phyloP scores from a whole-genome alignment of 148 eudicot species.

The Heliamphora exappendiculata region DNA sequence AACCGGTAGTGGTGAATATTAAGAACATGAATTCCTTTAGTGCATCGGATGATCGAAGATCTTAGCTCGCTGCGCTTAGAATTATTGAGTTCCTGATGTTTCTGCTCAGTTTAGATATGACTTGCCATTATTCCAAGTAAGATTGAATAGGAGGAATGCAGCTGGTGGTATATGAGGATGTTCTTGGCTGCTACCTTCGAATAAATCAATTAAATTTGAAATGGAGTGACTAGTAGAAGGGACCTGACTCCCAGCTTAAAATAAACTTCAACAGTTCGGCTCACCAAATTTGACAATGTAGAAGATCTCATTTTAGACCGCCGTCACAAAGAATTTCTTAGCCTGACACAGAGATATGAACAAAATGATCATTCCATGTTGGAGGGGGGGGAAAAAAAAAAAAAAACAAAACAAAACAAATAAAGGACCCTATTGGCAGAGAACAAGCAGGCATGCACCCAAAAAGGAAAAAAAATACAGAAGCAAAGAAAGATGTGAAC shows the following conservation, averaged over 20 bases:
- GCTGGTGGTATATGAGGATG: not conserved
- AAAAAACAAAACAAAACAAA: no score
- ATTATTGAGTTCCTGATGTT: no score
- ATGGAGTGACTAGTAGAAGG: not conserved
- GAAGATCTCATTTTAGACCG: not conserved
- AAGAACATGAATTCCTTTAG: no score
- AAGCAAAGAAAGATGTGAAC: not conserved
- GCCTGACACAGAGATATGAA: slow-evolving; percentile 31
- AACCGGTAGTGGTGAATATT: no score
- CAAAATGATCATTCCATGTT: not conserved
- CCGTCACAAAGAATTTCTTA: slow-evolving; percentile 38
- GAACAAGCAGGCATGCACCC: not conserved
- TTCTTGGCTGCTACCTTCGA: not conserved
- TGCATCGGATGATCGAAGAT: no score
- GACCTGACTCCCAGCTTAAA: not conserved
- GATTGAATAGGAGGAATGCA: not conserved
- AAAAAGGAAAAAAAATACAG: not conserved
- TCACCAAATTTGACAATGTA: not conserved
- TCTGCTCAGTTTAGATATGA: no score
- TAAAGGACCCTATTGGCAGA: not conserved
- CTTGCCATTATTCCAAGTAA: no score
- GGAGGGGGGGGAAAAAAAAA: no score
- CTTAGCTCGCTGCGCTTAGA: no score
- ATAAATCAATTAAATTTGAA: not conserved
- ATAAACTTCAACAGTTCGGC: not conserved